These are phyloP conservation scores for Trichoderma sp. DNA, from an alignment of 2,329 filamentous ascomycete species.

Conservation along the genomic window DNA sequence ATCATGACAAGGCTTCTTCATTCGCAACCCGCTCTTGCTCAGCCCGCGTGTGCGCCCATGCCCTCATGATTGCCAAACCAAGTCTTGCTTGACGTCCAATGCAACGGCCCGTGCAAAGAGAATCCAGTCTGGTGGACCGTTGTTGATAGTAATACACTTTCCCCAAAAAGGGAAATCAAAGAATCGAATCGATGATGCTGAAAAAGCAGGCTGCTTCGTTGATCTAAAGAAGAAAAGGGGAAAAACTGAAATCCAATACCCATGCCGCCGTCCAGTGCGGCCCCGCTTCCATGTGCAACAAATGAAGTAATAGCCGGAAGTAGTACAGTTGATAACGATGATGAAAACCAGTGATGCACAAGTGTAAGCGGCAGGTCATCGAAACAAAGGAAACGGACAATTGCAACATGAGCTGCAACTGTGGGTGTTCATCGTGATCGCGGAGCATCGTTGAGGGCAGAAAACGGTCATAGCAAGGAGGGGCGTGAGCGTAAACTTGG, in stretches of 20 bases:
- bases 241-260: neutral
- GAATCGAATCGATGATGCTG: conserved; percentile 8
- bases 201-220: conserved; percentile 5
- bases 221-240: conserved; percentile 5
- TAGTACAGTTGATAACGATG: conserved; percentile 11
- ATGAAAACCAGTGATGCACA: conserved; percentile 12
- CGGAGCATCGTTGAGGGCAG: conserved; percentile 13
- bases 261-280: conserved; percentile 4
- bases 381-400: neutral
- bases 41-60: conserved; percentile 5
- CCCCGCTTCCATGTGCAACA: conserved; percentile 12
- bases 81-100: neutral
- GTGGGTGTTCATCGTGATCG: conserved; percentile 25
- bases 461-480: neutral
- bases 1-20: neutral
- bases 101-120: conserved; percentile 9
- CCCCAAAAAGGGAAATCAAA: neutral
- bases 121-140: conserved; percentile 21
- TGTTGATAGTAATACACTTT: conserved; percentile 20
- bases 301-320: conserved; percentile 11
- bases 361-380: neutral
- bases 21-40: conserved; percentile 8
- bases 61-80: conserved; percentile 13
- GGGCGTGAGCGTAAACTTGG: conserved; percentile 12
- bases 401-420: conserved; percentile 3